These are phyloP conservation scores for Coniophora puteana DNA, from an alignment of 1,284 basidiomycete species.

Conservation along the genomic window DNA sequence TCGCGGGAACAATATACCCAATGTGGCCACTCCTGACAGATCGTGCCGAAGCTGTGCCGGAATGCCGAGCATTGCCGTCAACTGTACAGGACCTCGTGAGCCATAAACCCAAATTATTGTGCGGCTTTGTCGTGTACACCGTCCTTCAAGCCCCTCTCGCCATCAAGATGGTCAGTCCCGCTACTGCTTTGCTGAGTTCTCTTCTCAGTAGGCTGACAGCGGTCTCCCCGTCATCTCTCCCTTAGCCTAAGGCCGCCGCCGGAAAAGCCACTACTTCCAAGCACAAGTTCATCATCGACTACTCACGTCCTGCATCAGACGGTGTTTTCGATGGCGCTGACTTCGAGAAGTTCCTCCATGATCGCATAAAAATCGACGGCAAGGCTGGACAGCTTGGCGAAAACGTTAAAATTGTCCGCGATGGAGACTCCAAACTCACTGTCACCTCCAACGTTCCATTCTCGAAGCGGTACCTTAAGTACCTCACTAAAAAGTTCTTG, in stretches of 20 bases:
- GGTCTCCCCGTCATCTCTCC: constrained; percentile 29
- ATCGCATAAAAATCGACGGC: constrained; percentile 85
- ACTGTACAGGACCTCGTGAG: constrained; percentile 39
- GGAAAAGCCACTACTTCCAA: constrained; percentile 67
- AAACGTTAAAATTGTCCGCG: constrained; percentile 75
- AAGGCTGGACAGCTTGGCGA: constrained; percentile 88
- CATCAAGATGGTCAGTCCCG: constrained; percentile 66
- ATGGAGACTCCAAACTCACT: constrained; percentile 80
- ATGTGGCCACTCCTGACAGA: constrained; percentile 8
- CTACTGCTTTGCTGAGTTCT: constrained; percentile 83
- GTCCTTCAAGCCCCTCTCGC: constrained; percentile 19
- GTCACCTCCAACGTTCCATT: constrained; percentile 81
- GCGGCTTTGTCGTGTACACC: constrained; percentile 4
- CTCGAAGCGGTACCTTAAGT: constrained; percentile 92
- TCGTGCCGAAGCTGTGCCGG: constrained; percentile 15
- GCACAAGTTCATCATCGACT: constrained; percentile 95
- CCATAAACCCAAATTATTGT: constrained; percentile 5
- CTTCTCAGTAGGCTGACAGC: constrained; percentile 89
- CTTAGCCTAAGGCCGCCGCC: constrained; percentile 65
- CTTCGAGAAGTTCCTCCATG: constrained; percentile 92
- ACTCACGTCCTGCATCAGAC: constrained; percentile 88
- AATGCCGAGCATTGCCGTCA: constrained; percentile 16
- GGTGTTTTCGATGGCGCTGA: constrained; percentile 89
- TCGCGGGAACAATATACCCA: not conserved
- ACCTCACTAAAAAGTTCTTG: constrained; percentile 94